Evolutionary conservation across 306 rosid species (phyloP).

Genomic region (Pyrus pyrifolia): DNA sequence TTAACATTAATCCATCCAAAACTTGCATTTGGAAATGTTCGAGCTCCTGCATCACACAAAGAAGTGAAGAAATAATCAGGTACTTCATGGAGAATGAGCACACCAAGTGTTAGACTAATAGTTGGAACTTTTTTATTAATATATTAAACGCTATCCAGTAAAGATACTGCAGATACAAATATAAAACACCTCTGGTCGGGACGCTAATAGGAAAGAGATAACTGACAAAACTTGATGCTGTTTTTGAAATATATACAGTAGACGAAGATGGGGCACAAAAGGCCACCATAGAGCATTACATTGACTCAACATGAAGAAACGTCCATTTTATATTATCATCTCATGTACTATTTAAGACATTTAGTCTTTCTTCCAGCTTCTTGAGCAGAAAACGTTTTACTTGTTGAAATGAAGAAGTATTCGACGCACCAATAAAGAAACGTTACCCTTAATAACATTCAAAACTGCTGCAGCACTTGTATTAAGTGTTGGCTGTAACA

Average conservation of each 20-base stretch:
- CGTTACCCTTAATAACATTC: conserved; percentile 52
- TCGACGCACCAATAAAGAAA: neutral
- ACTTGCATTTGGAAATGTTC: conserved; percentile 36
- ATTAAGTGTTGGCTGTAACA: conserved; percentile 68
- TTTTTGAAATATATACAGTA: neutral
- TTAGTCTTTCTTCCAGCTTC: neutral
- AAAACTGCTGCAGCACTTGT: conserved; percentile 41
- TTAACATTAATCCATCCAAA: conserved; percentile 68
- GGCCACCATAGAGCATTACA: neutral
- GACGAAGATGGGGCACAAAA: neutral
- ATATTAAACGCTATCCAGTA: neutral
- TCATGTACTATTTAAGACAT: neutral
- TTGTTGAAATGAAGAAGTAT: neutral
- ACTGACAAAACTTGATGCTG: neutral
- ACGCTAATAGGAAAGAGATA: neutral
- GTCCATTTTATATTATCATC: neutral
- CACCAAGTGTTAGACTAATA: neutral
- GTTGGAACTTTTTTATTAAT: neutral
- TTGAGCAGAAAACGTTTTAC: neutral
- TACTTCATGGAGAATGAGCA: neutral
- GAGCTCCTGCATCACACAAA: conserved; percentile 45
- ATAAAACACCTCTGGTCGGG: neutral
- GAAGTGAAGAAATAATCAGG: neutral
- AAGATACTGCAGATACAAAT: neutral
- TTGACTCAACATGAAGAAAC: neutral